Evolutionary conservation across 2,329 filamentous ascomycete genomes (phyloP).

Genomic region (Colletotrichum endophyticum): DNA sequence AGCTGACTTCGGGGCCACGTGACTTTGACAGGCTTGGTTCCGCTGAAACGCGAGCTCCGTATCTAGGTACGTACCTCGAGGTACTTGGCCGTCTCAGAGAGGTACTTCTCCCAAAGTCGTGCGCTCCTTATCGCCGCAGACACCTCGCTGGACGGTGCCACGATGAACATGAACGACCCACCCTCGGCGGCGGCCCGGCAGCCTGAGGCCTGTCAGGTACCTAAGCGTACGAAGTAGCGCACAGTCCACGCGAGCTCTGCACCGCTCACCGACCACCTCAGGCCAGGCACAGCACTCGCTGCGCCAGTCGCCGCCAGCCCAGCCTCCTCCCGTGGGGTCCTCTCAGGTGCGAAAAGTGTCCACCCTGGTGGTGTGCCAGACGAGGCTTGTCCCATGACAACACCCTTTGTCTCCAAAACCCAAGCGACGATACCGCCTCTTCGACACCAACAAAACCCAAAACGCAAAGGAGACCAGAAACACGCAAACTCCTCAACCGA

Average conservation of each 20-base stretch:
- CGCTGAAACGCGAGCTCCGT: neutral
- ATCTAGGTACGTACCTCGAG: neutral
- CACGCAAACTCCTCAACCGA: neutral
- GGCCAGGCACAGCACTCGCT: neutral
- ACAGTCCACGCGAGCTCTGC: conserved; percentile 9
- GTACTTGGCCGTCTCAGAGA: neutral
- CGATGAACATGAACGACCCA: neutral
- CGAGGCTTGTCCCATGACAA: conserved; percentile 15
- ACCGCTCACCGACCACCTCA: neutral
- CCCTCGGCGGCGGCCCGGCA: neutral
- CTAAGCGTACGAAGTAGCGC: neutral
- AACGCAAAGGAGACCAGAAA: neutral
- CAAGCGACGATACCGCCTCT: neutral
- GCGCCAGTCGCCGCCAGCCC: neutral
- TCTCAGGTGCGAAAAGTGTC: neutral
- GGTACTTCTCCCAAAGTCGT: neutral
- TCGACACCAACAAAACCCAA: neutral
- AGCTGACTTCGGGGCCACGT: neutral
- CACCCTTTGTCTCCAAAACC: neutral
- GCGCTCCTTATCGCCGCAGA: neutral
- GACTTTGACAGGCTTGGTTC: neutral
- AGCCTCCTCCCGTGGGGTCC: neutral
- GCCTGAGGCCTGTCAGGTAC: neutral
- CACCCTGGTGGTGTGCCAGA: neutral
- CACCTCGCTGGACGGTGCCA: neutral